Evolutionary conservation across 2,329 filamentous ascomycete genomes (phyloP), one percentile per base, ranked within the genome.

Genomic region (Leptographium procerum): DNA sequence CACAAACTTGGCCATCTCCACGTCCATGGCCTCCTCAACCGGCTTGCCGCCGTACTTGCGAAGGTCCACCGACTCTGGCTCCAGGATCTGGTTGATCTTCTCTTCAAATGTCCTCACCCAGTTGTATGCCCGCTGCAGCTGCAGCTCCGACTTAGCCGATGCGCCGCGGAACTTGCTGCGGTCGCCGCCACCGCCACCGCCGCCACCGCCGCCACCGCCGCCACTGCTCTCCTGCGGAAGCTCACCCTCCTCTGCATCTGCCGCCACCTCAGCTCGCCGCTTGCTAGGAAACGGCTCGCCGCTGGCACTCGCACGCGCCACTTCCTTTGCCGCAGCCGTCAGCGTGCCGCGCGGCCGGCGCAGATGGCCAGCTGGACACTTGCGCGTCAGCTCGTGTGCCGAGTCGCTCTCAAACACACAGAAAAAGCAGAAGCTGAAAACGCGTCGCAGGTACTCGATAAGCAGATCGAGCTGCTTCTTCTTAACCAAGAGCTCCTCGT

Each of bases 51-150:
- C 94, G 29, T 97, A 81, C 73, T 96, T 97, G 70, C 85, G 85
- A 48, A 97, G 77, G 67, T 97, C 91, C 28, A 88, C 88, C 55
- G 86, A 85, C 57, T 94, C 89, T 0, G 94, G 94, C 64, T 97
- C 92, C 16, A 99, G 79, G 52, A 97, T 88, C 70, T 96, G 91
- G 69, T 89, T 77, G 56, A 99, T 81, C 75, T 99, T 99, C 68
- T 99, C 94, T 69, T 99, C 94, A 67, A 96, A 99, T 0, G 94
- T 97, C 76, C 88, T 95, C 61, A 99, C 95, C 94, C 95, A 99
- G 68, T 97, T 99, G 75, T 91, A 97, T 0, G 94, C 94, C 59
- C 91, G 87, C 67, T 95, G 88, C 16, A 97, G 82, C 69, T 97
- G 94, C 69, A 95, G 90, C 66, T 96, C 91, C 5, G 85, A 84